Conservation (phyloP, 371 early-diverging fungal species). For the Mucor irregularis region DNA sequence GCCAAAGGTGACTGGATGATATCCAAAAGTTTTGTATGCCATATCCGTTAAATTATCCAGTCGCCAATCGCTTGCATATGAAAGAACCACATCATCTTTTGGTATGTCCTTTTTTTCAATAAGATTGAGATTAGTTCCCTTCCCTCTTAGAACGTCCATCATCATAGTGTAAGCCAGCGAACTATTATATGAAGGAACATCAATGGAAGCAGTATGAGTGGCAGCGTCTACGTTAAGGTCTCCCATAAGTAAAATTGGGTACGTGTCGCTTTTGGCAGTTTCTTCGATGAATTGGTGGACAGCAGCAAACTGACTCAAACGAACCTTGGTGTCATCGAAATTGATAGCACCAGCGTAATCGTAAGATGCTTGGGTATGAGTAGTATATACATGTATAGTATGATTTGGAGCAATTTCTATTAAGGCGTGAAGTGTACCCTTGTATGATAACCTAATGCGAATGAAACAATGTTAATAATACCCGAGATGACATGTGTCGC, state of each 20-base stretch:
- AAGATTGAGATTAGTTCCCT: constrained; percentile 31
- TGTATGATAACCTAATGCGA: constrained; percentile 58
- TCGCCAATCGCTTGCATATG: constrained; percentile 8
- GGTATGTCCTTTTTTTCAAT: not conserved
- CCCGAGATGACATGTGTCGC: no score
- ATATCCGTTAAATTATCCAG: constrained; percentile 50
- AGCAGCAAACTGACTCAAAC: constrained; percentile 58
- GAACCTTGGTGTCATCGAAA: constrained; percentile 52
- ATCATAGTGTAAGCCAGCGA: constrained; percentile 66
- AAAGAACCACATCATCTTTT: not conserved
- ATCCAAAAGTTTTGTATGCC: constrained; percentile 53
- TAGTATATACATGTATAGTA: constrained; percentile 75
- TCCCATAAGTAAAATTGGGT: constrained; percentile 65
- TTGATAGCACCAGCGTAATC: constrained; percentile 39
- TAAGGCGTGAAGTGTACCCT: constrained; percentile 80
- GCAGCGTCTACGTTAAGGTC: constrained; percentile 79
- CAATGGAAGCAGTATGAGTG: constrained; percentile 31
- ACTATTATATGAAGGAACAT: constrained; percentile 29
- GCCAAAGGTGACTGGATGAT: constrained; percentile 83
- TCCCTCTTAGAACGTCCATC: constrained; percentile 68
- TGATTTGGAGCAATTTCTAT: constrained; percentile 49
- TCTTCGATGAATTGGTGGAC: constrained; percentile 67
- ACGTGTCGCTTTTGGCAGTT: constrained; percentile 34
- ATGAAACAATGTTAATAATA: not conserved
- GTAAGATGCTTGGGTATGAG: constrained; percentile 83